phyloP scores from a whole-genome alignment of 1,284 basidiomycete genomes.

The Papiliotrema fonsecae region DNA sequence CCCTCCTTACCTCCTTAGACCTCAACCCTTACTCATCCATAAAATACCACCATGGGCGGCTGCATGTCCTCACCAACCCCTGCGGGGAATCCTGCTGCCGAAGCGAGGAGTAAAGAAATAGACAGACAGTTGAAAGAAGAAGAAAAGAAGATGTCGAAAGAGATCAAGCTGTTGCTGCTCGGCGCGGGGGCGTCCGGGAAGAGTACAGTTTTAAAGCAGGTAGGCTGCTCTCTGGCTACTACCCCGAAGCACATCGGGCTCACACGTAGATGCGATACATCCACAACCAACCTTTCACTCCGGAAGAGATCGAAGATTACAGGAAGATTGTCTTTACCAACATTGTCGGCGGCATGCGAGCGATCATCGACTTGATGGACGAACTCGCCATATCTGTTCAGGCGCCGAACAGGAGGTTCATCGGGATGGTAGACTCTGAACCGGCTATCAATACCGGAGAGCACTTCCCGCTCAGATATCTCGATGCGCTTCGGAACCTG shows the following conservation, averaged over 20 bases:
- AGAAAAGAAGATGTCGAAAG: slow-evolving; percentile 60
- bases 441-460: slow-evolving; percentile 72
- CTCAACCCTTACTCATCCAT: too few species aligned
- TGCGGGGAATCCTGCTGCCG: slow-evolving; percentile 32
- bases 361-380: slow-evolving; percentile 80
- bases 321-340: slow-evolving; percentile 84
- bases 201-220: slow-evolving; percentile 56
- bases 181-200: slow-evolving; percentile 94
- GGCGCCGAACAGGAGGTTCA: slow-evolving; percentile 54
- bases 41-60: slow-evolving; percentile 59
- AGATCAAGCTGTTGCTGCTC: slow-evolving; percentile 82
- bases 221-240: too few species aligned
- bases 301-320: slow-evolving; percentile 42
- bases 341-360: slow-evolving; percentile 75
- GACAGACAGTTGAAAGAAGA: slow-evolving; percentile 65
- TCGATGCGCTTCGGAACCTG: slow-evolving; percentile 58
- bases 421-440: slow-evolving; percentile 64
- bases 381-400: slow-evolving; percentile 73
- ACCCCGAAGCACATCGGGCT: too few species aligned
- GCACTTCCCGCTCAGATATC: slow-evolving; percentile 33
- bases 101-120: slow-evolving; percentile 53
- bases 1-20: too few species aligned
- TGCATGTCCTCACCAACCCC: slow-evolving; percentile 62
- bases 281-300: slow-evolving; percentile 35
- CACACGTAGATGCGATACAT: slow-evolving; percentile 48